phyloP scores from a whole-genome alignment of 768 basidiomycete genomes.

The Nevesoporus exiguus region DNA sequence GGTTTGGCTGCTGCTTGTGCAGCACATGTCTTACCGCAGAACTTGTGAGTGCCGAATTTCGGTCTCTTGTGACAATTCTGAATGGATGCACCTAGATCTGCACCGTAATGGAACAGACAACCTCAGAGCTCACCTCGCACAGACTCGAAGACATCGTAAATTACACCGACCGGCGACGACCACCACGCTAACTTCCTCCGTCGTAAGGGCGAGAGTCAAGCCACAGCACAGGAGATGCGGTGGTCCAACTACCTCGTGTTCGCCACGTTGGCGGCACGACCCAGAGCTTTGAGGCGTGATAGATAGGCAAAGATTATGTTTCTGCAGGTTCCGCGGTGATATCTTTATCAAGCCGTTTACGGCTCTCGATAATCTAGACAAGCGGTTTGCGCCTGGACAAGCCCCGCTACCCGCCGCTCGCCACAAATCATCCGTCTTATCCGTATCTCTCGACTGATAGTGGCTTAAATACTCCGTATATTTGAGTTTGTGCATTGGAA shows the following conservation, averaged over 20 bases:
- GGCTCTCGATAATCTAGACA: conserved; percentile 19
- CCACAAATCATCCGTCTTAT: conserved; percentile 9
- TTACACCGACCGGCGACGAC: conserved; percentile 7
- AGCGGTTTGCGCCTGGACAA: neutral
- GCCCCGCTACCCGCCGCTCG: neutral
- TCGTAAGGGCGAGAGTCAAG: conserved; percentile 10
- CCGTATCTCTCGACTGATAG: conserved; percentile 19
- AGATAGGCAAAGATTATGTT: conserved; percentile 8
- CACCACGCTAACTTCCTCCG: conserved; percentile 7
- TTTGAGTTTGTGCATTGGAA: conserved; percentile 22
- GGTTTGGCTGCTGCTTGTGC: conserved; percentile 36
- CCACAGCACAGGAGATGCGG: conserved; percentile 6
- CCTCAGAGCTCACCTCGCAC: conserved; percentile 29
- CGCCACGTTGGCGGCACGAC: conserved; percentile 19
- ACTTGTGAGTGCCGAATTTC: conserved; percentile 53
- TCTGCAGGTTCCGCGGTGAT: neutral
- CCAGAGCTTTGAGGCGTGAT: conserved; percentile 2
- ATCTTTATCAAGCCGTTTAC: conserved; percentile 9
- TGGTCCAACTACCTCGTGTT: conserved; percentile 22
- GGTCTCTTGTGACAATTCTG: conserved; percentile 55
- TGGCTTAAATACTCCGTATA: conserved; percentile 23
- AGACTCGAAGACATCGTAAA: conserved; percentile 25
- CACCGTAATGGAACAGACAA: neutral
- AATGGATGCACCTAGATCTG: conserved; percentile 1
- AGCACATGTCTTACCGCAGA: conserved; percentile 55